A percentile compares a stretch with the other conserved stretches of the same genome.
These are phyloP conservation scores for Alternaria triticina DNA, from an alignment of 2,329 filamentous ascomycete species.

Conservation along the genomic window DNA sequence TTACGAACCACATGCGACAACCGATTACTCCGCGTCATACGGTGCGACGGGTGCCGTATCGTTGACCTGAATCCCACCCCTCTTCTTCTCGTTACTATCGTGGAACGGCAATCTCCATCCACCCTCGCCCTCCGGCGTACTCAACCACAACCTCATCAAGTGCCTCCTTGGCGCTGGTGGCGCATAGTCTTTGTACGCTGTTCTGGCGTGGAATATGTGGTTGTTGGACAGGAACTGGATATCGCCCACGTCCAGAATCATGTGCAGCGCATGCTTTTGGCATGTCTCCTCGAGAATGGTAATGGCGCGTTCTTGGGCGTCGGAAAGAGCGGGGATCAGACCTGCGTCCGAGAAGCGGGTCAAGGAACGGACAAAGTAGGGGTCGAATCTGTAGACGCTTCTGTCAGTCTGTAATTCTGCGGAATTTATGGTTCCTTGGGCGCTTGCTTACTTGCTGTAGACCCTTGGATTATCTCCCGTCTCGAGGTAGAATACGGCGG, in stretches of 20 bases:
- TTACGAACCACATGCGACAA: background rate
- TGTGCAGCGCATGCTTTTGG: conserved; percentile 75
- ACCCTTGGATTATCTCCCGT: conserved; percentile 69
- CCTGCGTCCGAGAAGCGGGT: conserved; percentile 75
- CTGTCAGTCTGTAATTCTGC: conserved; percentile 9
- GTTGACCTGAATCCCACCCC: conserved; percentile 87
- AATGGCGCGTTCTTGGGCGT: conserved; percentile 71
- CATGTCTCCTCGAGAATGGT: conserved; percentile 78
- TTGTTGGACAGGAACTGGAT: conserved; percentile 86
- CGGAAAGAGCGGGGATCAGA: conserved; percentile 73
- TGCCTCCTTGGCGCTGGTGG: conserved; percentile 75
- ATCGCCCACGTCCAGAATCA: conserved; percentile 85
- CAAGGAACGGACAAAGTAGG: conserved; percentile 82
- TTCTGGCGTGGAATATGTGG: conserved; percentile 81
- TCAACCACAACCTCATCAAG: conserved; percentile 83
- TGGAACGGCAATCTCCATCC: conserved; percentile 86
- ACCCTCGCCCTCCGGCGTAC: conserved; percentile 80
- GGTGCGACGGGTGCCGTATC: conserved; percentile 76
- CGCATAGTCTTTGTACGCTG: conserved; percentile 75
- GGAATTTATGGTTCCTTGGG: background rate
- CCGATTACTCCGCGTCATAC: conserved; percentile 73
- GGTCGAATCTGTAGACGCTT: conserved; percentile 67
- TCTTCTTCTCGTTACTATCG: conserved; percentile 82
- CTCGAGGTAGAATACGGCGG: conserved; percentile 79
- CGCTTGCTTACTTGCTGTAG: conserved; percentile 68